Percentiles rank a stretch among this genome's conserved stretches.
Conservation (phyloP, 768 basidiomycete genomes). For the Podaxis mareebaensis region DNA sequence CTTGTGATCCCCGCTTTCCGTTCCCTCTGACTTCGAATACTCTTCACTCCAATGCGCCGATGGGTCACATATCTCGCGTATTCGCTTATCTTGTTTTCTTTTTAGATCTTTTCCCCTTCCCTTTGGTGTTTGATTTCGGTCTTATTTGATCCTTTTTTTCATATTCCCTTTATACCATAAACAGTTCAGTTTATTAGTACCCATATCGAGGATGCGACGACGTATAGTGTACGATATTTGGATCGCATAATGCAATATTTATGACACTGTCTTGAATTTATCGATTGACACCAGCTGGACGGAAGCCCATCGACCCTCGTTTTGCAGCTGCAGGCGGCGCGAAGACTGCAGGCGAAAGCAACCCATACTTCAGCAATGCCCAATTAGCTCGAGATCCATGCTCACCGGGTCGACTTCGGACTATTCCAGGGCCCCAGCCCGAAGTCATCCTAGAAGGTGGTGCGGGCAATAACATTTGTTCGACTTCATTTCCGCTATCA, state of each 20-base stretch:
- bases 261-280: slow-evolving; percentile 8
- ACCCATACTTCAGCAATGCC: neutral
- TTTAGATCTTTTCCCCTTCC: slow-evolving; percentile 12
- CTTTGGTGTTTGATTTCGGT: neutral
- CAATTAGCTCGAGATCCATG: neutral
- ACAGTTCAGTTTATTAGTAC: slow-evolving; percentile 11
- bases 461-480: slow-evolving; percentile 52
- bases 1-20: neutral
- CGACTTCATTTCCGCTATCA: slow-evolving; percentile 73
- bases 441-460: slow-evolving; percentile 18
- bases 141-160: slow-evolving; percentile 4
- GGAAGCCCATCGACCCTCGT: slow-evolving; percentile 43
- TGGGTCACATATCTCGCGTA: neutral
- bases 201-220: neutral
- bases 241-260: slow-evolving; percentile 15
- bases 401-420: slow-evolving; percentile 13
- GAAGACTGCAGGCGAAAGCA: slow-evolving; percentile 36
- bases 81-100: slow-evolving; percentile 12
- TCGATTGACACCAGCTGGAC: slow-evolving; percentile 35
- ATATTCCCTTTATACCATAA: slow-evolving; percentile 17
- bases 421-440: slow-evolving; percentile 6
- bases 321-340: slow-evolving; percentile 35
- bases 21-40: neutral
- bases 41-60: neutral
- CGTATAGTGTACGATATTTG: slow-evolving; percentile 6